Percentiles rank a stretch among this genome's conserved stretches.
Evolutionary conservation across 1,284 basidiomycete genomes (phyloP).

Genomic region (Sporisorium graminicola): DNA sequence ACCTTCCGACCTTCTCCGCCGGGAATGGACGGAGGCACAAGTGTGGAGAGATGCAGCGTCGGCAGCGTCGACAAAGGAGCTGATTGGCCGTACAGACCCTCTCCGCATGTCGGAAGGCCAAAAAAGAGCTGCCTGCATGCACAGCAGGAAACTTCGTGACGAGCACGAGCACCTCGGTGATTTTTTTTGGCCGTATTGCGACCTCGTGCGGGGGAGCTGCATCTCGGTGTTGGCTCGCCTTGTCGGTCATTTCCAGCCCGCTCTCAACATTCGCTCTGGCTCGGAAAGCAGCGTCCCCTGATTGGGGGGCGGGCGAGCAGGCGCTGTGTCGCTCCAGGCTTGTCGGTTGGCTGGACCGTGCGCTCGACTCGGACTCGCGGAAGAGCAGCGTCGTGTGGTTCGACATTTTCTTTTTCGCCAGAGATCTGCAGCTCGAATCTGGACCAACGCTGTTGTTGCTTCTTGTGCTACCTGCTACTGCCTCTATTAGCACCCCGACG

Average conservation of each 20-base stretch:
- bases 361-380: too few species aligned
- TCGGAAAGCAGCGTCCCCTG: neutral
- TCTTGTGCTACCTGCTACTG: too few species aligned
- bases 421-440: too few species aligned
- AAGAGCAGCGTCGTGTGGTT: too few species aligned
- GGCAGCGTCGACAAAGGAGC: conserved; percentile 1
- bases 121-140: conserved; percentile 7
- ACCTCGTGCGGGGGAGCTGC: too few species aligned
- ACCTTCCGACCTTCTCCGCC: conserved; percentile 29
- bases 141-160: neutral
- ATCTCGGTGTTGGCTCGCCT: neutral
- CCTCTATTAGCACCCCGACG: too few species aligned
- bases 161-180: neutral
- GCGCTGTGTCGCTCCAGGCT: too few species aligned
- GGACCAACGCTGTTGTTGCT: too few species aligned
- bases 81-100: conserved; percentile 18
- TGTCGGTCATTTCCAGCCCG: neutral
- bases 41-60: conserved; percentile 12
- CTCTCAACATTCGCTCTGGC: neutral
- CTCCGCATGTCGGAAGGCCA: conserved; percentile 10
- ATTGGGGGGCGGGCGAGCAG: neutral
- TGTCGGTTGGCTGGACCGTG: too few species aligned
- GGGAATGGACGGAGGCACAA: conserved; percentile 10
- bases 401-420: too few species aligned
- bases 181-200: too few species aligned